A percentile compares a stretch with the other conserved stretches of the same genome.
phyloP scores from a whole-genome alignment of 306 rosid genomes.

The Ormosia semicastrata region DNA sequence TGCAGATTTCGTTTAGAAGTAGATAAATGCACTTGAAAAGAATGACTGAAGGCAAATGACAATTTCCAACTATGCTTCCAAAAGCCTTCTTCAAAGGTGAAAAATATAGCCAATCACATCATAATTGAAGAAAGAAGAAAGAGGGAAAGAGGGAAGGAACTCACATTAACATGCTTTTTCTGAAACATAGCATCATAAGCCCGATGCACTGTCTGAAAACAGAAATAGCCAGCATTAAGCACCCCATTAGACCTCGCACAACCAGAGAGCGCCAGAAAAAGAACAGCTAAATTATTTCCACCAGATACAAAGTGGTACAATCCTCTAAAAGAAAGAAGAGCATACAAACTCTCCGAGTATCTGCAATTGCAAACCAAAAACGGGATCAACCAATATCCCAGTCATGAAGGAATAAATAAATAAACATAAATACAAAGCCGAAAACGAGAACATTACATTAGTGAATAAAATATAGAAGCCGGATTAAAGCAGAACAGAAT shows the following conservation, averaged over 20 bases:
- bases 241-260: conserved; percentile 88
- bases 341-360: conserved; percentile 80
- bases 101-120: background rate
- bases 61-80: background rate
- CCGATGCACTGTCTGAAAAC: conserved; percentile 81
- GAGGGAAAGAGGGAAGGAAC: conserved; percentile 14
- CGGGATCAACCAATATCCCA: background rate
- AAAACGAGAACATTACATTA: conserved; percentile 49
- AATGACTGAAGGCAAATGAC: background rate
- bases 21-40: background rate
- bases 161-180: conserved; percentile 52
- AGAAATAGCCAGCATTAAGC: conserved; percentile 82
- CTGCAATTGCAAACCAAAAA: conserved; percentile 42
- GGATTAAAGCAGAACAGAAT: conserved; percentile 96
- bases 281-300: conserved; percentile 48
- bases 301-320: conserved; percentile 65
- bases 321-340: conserved; percentile 80
- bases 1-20: background rate
- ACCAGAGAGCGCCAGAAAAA: conserved; percentile 70
- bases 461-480: conserved; percentile 84
- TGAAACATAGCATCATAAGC: conserved; percentile 55
- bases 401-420: background rate
- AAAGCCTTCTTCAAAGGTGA: background rate
- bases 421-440: background rate
- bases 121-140: background rate